Conservation (phyloP, 2,329 filamentous ascomycete genomes). For the Penicillium freii region DNA sequence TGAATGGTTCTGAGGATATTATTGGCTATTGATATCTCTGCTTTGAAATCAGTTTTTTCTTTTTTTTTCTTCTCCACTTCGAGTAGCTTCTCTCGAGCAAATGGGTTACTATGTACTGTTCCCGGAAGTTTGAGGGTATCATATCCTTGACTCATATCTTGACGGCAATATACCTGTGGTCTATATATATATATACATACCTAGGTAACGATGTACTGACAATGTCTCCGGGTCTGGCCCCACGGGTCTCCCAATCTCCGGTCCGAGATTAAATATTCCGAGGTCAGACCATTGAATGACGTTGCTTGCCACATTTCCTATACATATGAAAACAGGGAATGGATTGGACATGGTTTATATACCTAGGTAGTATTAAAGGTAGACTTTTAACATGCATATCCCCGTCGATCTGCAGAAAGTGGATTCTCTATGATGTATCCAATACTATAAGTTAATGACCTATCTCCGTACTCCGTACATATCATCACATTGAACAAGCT, state of each 20-base stretch:
- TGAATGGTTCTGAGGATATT: neutral
- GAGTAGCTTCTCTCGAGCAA: neutral
- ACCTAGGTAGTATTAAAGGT: too few relatives aligned
- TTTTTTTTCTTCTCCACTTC: neutral
- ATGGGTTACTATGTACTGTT: neutral
- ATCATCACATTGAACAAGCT: too few relatives aligned
- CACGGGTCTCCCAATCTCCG: neutral
- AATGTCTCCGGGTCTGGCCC: neutral
- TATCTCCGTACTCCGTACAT: too few relatives aligned
- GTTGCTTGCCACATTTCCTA: neutral
- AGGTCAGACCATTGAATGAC: constrained; percentile 3
- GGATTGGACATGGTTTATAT: neutral
- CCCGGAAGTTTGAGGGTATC: neutral
- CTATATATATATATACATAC: too few relatives aligned
- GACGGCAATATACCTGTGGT: neutral
- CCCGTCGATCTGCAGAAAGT: constrained; percentile 2
- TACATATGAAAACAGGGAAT: neutral
- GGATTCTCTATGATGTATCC: neutral
- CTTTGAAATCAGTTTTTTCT: constrained; percentile 9
- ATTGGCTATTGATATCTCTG: constrained; percentile 10
- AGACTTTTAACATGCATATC: constrained; percentile 1
- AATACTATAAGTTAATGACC: neutral
- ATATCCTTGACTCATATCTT: neutral
- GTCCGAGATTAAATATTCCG: neutral
- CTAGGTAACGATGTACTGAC: too few relatives aligned